A percentile compares a stretch with the other conserved stretches of the same genome.
These are phyloP conservation scores for Colletotrichum musicola DNA, from an alignment of 2,329 filamentous ascomycete genomes.

Conservation along the genomic window DNA sequence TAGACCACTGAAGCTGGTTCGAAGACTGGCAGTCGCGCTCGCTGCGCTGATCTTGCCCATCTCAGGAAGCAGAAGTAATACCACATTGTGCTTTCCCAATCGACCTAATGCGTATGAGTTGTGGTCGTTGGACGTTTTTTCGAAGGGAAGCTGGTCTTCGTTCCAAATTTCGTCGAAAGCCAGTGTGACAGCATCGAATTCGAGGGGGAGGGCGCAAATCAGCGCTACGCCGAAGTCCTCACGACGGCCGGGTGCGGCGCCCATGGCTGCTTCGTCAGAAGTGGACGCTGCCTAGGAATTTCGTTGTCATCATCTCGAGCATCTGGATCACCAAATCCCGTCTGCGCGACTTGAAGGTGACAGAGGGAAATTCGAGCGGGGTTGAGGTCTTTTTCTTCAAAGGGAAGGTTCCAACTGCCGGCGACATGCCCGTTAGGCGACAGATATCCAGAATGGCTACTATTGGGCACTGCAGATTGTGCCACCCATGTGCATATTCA, in stretches of 20 bases:
- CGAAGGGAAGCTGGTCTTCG: conserved; percentile 39
- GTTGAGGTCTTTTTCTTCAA: not conserved
- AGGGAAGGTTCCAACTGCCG: not conserved
- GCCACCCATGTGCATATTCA: not conserved
- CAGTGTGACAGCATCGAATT: conserved; percentile 27
- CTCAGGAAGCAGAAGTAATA: conserved; percentile 45
- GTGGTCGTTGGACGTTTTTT: conserved; percentile 42
- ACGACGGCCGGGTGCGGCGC: not conserved
- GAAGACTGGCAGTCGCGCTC: conserved; percentile 44
- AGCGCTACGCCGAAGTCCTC: conserved; percentile 31
- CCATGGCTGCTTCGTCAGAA: not conserved
- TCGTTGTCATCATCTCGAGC: not conserved
- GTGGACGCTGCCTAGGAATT: not conserved
- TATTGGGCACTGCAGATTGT: not conserved
- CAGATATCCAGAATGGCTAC: not conserved
- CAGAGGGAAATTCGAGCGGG: not conserved
- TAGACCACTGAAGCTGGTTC: conserved; percentile 49
- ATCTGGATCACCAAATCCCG: not conserved
- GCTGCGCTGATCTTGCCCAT: conserved; percentile 49
- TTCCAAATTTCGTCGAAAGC: conserved; percentile 47
- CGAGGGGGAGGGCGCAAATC: conserved; percentile 28
- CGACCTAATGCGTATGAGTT: conserved; percentile 48
- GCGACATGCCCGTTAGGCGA: not conserved
- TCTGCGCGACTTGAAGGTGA: not conserved
- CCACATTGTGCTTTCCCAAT: conserved; percentile 42